Conservation (phyloP, 1,284 basidiomycete genomes). For the Lentinula novae-zelandiae region DNA sequence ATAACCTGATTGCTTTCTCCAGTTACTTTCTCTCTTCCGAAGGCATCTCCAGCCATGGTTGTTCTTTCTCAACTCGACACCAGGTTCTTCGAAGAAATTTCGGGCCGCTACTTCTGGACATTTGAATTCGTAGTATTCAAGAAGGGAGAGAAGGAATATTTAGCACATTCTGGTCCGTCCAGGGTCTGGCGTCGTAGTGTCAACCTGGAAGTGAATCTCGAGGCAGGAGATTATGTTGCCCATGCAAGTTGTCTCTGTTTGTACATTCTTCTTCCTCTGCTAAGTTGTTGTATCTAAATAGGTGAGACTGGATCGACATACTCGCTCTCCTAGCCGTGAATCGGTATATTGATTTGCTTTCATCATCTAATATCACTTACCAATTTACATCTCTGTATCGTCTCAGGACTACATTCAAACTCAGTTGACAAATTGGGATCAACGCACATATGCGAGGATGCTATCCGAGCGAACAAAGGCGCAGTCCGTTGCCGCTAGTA, state of each 20-base stretch:
- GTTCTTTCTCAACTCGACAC: constrained; percentile 24
- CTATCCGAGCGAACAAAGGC: constrained; percentile 38
- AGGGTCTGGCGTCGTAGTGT: constrained; percentile 24
- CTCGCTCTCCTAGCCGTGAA: neutral
- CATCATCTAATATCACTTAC: neutral
- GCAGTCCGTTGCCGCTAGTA: constrained; percentile 43
- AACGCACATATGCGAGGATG: constrained; percentile 21
- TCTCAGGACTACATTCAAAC: constrained; percentile 7
- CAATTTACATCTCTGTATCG: neutral
- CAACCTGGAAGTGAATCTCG: constrained; percentile 26
- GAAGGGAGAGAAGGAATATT: constrained; percentile 22
- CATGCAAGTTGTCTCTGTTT: constrained; percentile 6
- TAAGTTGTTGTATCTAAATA: neutral
- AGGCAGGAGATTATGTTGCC: constrained; percentile 24
- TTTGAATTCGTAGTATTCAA: constrained; percentile 25
- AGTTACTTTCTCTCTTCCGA: constrained; percentile 30
- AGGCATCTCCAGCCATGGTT: constrained; percentile 21
- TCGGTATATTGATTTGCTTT: neutral
- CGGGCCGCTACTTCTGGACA: constrained; percentile 24
- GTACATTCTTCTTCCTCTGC: neutral
- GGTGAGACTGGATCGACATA: constrained; percentile 12
- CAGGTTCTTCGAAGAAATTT: constrained; percentile 26
- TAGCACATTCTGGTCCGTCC: constrained; percentile 25
- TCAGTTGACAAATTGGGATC: constrained; percentile 11
- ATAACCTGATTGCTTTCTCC: constrained; percentile 4